A percentile compares a stretch with the other conserved stretches of the same genome.
Conservation (phyloP, 176 grass and related monocot genomes). For the Oryza meyeriana region DNA sequence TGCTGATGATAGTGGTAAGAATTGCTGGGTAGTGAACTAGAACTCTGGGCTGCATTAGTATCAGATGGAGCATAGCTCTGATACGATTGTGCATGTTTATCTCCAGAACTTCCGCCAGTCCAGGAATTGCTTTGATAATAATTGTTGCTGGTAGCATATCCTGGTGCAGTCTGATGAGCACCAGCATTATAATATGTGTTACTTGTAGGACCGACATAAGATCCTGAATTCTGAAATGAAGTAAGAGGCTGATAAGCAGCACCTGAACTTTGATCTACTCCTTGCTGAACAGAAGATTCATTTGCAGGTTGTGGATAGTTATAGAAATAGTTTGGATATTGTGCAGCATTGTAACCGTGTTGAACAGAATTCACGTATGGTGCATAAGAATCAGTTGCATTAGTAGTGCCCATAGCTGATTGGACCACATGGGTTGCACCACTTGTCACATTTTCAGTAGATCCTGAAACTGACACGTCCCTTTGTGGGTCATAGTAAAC, state of each 20-base stretch:
- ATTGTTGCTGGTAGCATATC: conserved; percentile 55
- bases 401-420: conserved; percentile 11
- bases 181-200: conserved; percentile 93
- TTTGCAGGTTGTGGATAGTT: conserved; percentile 43
- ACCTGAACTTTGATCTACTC: conserved; percentile 90
- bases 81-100: conserved; percentile 40
- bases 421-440: conserved; percentile 30
- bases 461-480: conserved; percentile 52
- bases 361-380: conserved; percentile 49
- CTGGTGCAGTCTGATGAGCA: conserved; percentile 66
- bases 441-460: conserved; percentile 50
- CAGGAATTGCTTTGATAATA: conserved; percentile 68
- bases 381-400: conserved; percentile 39
- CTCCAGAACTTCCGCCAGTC: conserved; percentile 47
- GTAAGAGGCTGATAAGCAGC: conserved; percentile 79
- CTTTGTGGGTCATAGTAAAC: conserved; percentile 75
- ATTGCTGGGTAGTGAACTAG: conserved; percentile 50
- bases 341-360: conserved; percentile 42
- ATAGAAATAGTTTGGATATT: conserved; percentile 60
- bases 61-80: conserved; percentile 50
- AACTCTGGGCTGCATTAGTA: conserved; percentile 42
- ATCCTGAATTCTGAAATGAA: conserved; percentile 90
- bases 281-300: conserved; percentile 70
- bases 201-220: conserved; percentile 70
- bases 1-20: conserved; percentile 62